phyloP scores from a whole-genome alignment of 208 protist genomes.

The Leishmania gerbilli region DNA sequence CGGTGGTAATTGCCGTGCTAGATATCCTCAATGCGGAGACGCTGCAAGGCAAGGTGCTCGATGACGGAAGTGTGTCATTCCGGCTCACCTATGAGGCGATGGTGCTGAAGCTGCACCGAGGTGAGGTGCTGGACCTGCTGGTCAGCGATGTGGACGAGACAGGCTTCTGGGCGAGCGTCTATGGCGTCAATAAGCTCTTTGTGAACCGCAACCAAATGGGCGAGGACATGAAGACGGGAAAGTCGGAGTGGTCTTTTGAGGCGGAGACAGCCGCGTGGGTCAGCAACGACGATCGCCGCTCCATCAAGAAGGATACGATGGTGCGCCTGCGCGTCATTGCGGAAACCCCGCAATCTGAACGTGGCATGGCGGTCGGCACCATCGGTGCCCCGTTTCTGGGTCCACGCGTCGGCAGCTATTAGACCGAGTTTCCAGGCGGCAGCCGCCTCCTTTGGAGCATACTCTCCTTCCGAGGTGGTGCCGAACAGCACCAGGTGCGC shows the following conservation, averaged over 20 bases:
- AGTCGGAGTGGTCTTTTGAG: slow-evolving; percentile 62
- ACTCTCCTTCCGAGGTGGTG: not conserved
- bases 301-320: slow-evolving; percentile 65
- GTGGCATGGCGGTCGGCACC: slow-evolving; percentile 67
- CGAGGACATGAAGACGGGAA: slow-evolving; percentile 22
- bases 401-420: slow-evolving; percentile 37
- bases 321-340: slow-evolving; percentile 81
- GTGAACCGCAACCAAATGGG: slow-evolving; percentile 76
- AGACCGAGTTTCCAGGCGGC: not conserved
- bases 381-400: slow-evolving; percentile 73
- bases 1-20: slow-evolving; percentile 75
- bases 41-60: slow-evolving; percentile 76
- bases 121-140: slow-evolving; percentile 83
- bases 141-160: slow-evolving; percentile 66
- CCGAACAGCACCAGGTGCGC: not conserved
- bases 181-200: slow-evolving; percentile 77
- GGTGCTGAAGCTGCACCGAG: slow-evolving; percentile 83
- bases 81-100: slow-evolving; percentile 78
- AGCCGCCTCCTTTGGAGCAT: not conserved
- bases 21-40: slow-evolving; percentile 76
- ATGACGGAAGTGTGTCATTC: slow-evolving; percentile 81
- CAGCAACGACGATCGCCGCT: slow-evolving; percentile 58
- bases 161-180: slow-evolving; percentile 79
- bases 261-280: slow-evolving; percentile 69
- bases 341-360: slow-evolving; percentile 78